Base-by-base conservation (phyloP, 202 grass and related monocot genomes). In the Musa balbisiana region DNA sequence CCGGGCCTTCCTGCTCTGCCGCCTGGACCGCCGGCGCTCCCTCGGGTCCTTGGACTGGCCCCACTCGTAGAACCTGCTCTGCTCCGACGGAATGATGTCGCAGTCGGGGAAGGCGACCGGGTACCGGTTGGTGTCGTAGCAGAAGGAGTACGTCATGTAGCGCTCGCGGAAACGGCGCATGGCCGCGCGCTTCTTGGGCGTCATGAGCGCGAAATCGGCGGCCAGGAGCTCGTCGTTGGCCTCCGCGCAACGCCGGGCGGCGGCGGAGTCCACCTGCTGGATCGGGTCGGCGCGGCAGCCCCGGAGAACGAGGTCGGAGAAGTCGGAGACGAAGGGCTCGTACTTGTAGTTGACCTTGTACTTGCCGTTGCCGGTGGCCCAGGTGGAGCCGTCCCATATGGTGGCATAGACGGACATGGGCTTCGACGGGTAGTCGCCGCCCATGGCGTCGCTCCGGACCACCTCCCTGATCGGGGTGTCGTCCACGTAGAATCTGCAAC, bases 271-370 rank as follows among this genome's bases (percentile, higher is more conserved):
- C 55, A 16, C 80, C 55, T 67, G 75, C 64, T 87, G 80, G n/a
- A 79, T 74, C 5, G 86, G 76, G 66, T 82, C 82, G 60, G 78
- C 76, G 80, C 76, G 84, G 86, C 84, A 80, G 63, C 92, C 88
- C 19, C 24, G 68, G 52, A 89, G 62, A 22, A 90, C 73, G 1
- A 96, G 84, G 64, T 82, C 78, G 26, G 89, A 78, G 89, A 96
- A 89, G 9, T 87, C 84, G 26, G 92, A 73, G 29, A 74, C 52
- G 80, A 91, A 96, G 4, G 92, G 92, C 73, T 84, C 84, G 86
- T 91, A 91, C 82, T 96, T 96, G 86, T 96, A 96, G 88, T 87
- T 91, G 8, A 85, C 85, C 84, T 96, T 96, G 78, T 89, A 88
- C 86, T 91, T 96, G 67, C 92, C 92, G 11, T 84, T 80, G 13